Conservation (phyloP, 208 protist species). For the Porcisia hertigi region DNA sequence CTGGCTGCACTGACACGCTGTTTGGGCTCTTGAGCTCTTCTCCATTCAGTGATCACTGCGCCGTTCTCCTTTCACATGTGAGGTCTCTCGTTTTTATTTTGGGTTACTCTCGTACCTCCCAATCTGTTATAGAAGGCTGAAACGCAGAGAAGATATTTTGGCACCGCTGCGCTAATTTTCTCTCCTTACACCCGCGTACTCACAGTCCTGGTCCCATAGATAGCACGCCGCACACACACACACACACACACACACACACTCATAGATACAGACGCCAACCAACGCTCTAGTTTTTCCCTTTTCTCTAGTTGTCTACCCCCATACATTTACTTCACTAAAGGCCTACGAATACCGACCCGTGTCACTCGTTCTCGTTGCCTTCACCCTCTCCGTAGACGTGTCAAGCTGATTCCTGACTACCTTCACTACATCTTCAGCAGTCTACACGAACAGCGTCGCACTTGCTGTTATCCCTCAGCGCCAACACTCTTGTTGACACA, state of each 20-base stretch:
- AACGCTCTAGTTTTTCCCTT: conserved; percentile 5
- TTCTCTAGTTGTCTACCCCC: neutral
- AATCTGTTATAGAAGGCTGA: no score
- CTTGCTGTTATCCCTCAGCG: neutral
- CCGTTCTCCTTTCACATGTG: neutral
- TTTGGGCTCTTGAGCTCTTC: neutral
- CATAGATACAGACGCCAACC: neutral
- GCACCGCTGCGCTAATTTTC: neutral
- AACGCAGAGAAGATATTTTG: neutral
- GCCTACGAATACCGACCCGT: neutral
- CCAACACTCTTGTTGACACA: neutral
- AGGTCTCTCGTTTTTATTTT: neutral
- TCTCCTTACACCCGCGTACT: neutral
- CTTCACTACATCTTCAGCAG: neutral
- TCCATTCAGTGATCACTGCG: neutral
- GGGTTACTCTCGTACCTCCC: neutral
- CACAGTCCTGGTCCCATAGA: neutral
- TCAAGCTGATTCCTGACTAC: neutral
- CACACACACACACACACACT: conserved; percentile 8
- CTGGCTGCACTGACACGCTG: neutral
- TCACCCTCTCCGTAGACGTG: neutral
- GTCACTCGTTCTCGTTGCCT: neutral
- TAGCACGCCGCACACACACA: neutral
- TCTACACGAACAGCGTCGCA: neutral
- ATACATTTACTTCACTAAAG: neutral